Conservation (phyloP, 352 stramenopile species). For the Pilasporangium apinafurcum region DNA sequence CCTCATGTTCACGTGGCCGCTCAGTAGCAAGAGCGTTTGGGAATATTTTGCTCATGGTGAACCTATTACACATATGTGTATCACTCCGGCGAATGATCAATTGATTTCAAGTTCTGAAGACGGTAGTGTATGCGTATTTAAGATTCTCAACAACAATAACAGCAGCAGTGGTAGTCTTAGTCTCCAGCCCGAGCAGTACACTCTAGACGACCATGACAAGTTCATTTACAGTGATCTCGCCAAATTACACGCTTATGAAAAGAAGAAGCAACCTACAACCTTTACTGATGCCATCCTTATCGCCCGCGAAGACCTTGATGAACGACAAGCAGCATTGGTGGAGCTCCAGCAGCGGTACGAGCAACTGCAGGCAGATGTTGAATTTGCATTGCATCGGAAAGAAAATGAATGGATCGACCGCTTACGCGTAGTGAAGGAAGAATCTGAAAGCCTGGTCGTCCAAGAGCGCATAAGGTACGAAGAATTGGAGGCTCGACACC, state of each 20-base stretch:
- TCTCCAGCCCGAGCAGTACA: too few relatives aligned
- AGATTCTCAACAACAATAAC: slow-evolving; percentile 16
- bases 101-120: slow-evolving; percentile 60
- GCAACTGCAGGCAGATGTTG: slow-evolving; percentile 76
- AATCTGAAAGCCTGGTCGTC: slow-evolving; percentile 69
- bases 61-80: slow-evolving; percentile 49
- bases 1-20: slow-evolving; percentile 55
- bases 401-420: slow-evolving; percentile 87
- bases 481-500: slow-evolving; percentile 66
- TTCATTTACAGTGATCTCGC: neutral
- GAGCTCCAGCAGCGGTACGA: slow-evolving; percentile 70
- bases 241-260: slow-evolving; percentile 16
- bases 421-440: slow-evolving; percentile 69
- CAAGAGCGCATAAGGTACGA: slow-evolving; percentile 76
- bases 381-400: slow-evolving; percentile 80
- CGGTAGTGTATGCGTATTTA: slow-evolving; percentile 54
- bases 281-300: slow-evolving; percentile 58
- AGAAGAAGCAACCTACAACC: slow-evolving; percentile 13
- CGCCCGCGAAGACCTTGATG: slow-evolving; percentile 71
- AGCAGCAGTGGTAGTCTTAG: slow-evolving; percentile 2
- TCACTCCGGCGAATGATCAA: slow-evolving; percentile 68
- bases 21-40: slow-evolving; percentile 23
- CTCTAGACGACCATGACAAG: too few relatives aligned
- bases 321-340: slow-evolving; percentile 34
- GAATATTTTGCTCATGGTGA: slow-evolving; percentile 60